Base-by-base conservation (phyloP, 2,329 filamentous ascomycete genomes). In the Paraconiothyrium brasiliense region DNA sequence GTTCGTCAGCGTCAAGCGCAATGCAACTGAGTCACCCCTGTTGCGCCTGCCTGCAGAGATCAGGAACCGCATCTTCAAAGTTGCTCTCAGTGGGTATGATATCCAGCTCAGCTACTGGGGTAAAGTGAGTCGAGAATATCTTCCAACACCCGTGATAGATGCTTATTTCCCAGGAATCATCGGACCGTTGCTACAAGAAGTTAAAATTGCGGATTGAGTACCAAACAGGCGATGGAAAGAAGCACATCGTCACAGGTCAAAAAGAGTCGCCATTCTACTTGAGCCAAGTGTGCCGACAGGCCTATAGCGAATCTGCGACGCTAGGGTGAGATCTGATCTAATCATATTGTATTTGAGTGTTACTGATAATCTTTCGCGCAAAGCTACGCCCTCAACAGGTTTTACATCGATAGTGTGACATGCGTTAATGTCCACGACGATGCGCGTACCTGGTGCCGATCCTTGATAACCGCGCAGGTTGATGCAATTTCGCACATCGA, bases 21-120 rank as follows among this genome's bases (percentile, higher is more conserved):
- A 63, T 22, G 47, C 54, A 11, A 52, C 7, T 4, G 4, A 59
- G 20, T 52, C 63, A 2, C 61, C 37, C 13, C 52, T 64, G 1
- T 52, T 65, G 2, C 59, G 55, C 24, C 59, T 67, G 13, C 60
- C 66, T 1, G 41, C 57, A 0, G 66, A 68, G 35, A 16, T 64
- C 9, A 51, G 58, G 1, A 54, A 58, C 22, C 35, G 30, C 5
- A 58, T 67, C 11, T 67, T 41, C 37, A 16, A 41, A 6, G 3
- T 41, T 16, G 37, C 37, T 16, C 37, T 41, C 13, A 41, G 37
- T 16, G 37, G 37, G 14, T 41, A 41, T 13, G 37, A 41, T 16
- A 16, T 41, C 37, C 5, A 16, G 11, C n/a, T 41, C 14, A 5
- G 37, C 5, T 41, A 41, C 37, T 4, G 13, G 37, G 13, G 2